Evolutionary conservation across 106 monocot genomes (phyloP).

Genomic region (Dactylorhiza incarnata): DNA sequence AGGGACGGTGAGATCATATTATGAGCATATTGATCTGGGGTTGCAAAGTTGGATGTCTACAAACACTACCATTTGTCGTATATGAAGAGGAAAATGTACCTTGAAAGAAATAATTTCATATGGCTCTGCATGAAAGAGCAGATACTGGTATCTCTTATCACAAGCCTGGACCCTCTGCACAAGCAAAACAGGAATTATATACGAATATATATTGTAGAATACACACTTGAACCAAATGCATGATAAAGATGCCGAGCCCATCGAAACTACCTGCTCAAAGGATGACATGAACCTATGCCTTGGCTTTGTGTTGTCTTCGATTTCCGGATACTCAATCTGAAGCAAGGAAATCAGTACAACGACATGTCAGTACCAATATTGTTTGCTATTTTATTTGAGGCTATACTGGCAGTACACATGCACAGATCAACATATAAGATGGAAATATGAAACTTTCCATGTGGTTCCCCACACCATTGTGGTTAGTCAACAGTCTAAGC

Average conservation of each 20-base stretch:
- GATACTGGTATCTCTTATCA: constrained; percentile 90
- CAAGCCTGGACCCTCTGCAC: constrained; percentile 79
- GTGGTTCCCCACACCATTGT: no score
- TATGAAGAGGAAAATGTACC: constrained; percentile 23
- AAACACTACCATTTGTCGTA: not conserved
- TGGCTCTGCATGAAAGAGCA: constrained; percentile 88
- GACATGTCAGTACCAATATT: no score
- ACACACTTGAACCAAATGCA: not conserved
- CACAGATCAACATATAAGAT: no score
- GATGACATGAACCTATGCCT: constrained; percentile 97
- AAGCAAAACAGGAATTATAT: constrained; percentile 1
- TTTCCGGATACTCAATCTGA: constrained; percentile 96
- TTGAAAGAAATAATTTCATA: constrained; percentile 90
- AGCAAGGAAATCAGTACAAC: constrained; percentile 1
- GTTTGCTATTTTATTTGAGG: no score
- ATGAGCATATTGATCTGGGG: not conserved
- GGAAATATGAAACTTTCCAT: no score
- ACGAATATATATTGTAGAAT: not conserved
- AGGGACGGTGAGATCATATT: not conserved
- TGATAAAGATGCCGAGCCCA: not conserved
- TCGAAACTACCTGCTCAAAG: constrained; percentile 67
- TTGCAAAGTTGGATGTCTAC: not conserved
- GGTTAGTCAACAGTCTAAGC: no score
- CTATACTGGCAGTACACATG: no score
- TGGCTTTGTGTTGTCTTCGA: constrained; percentile 81